phyloP scores from a whole-genome alignment of 2,329 filamentous ascomycete genomes.

The Trichoderma citrinoviride region DNA sequence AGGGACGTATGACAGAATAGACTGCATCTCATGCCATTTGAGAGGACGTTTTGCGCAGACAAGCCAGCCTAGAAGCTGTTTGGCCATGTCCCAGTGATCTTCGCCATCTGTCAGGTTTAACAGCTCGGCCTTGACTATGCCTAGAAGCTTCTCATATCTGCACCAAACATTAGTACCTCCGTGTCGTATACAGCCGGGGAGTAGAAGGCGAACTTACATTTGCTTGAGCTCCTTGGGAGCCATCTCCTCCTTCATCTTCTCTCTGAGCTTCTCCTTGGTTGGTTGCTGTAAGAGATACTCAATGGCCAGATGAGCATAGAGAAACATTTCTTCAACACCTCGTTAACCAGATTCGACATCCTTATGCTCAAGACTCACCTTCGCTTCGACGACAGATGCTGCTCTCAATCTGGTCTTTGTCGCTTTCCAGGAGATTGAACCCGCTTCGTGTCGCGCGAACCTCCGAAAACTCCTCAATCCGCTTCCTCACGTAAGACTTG shows the following conservation, averaged over 20 bases:
- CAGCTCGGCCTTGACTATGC: background rate
- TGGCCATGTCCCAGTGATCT: background rate
- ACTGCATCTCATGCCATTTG: constrained; percentile 11
- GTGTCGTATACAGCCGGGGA: rapidly evolving
- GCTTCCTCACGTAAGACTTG: background rate
- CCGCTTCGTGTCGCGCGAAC: background rate
- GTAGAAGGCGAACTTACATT: background rate
- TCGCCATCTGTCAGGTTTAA: background rate
- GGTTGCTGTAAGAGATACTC: background rate
- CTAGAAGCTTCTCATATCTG: constrained; percentile 7
- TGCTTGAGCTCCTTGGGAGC: background rate
- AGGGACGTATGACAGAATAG: background rate
- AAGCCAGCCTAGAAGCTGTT: background rate
- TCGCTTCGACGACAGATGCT: background rate
- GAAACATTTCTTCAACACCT: background rate
- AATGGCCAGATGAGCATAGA: constrained; percentile 2
- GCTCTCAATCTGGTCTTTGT: constrained; percentile 1
- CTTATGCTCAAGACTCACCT: background rate
- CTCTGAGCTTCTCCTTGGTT: background rate
- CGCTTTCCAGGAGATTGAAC: background rate
- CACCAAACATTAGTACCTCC: background rate
- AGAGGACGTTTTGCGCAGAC: constrained; percentile 5
- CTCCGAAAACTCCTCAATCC: background rate
- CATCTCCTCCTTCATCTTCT: background rate
- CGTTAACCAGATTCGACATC: background rate